phyloP scores from a whole-genome alignment of 768 basidiomycete genomes.

The Russula sp. region DNA sequence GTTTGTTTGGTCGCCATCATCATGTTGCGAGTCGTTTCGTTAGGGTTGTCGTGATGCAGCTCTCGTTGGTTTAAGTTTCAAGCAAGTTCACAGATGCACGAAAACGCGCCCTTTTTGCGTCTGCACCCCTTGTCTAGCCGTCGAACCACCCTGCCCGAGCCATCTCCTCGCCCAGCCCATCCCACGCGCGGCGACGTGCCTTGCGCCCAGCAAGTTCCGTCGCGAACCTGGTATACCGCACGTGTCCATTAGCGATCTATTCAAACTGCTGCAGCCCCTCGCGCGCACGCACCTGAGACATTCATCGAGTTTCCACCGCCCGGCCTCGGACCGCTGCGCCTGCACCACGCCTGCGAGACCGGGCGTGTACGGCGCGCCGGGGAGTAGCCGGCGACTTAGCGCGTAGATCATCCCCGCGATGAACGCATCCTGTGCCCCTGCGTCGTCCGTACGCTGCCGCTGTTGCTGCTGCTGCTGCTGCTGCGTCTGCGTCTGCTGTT shows the following conservation, averaged over 20 bases:
- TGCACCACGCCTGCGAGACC: slow-evolving; percentile 30
- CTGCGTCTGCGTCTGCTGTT: no score
- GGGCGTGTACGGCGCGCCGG: slow-evolving; percentile 74
- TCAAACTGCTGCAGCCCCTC: no score
- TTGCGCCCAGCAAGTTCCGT: slow-evolving; percentile 78
- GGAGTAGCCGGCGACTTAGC: slow-evolving; percentile 61
- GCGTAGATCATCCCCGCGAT: slow-evolving; percentile 87
- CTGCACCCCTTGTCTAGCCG: slow-evolving; percentile 7
- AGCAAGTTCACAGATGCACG: no score
- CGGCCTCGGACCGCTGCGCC: slow-evolving; percentile 29
- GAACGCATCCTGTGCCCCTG: slow-evolving; percentile 76
- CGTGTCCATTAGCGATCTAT: background rate
- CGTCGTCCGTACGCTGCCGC: slow-evolving; percentile 49
- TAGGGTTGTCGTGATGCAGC: no score
- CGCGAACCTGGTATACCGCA: slow-evolving; percentile 52
- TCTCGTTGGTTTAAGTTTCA: no score
- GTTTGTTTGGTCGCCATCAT: no score
- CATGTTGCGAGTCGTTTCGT: no score
- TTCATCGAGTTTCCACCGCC: slow-evolving; percentile 75
- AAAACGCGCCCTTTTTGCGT: no score
- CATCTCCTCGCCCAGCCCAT: slow-evolving; percentile 71
- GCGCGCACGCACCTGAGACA: slow-evolving; percentile 54
- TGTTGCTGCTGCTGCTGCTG: background rate
- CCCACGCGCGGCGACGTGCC: slow-evolving; percentile 55
- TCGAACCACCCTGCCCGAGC: slow-evolving; percentile 71